Base-by-base conservation (phyloP, 192 early-diverging fungal genomes). In the Funneliformis mosseae region DNA sequence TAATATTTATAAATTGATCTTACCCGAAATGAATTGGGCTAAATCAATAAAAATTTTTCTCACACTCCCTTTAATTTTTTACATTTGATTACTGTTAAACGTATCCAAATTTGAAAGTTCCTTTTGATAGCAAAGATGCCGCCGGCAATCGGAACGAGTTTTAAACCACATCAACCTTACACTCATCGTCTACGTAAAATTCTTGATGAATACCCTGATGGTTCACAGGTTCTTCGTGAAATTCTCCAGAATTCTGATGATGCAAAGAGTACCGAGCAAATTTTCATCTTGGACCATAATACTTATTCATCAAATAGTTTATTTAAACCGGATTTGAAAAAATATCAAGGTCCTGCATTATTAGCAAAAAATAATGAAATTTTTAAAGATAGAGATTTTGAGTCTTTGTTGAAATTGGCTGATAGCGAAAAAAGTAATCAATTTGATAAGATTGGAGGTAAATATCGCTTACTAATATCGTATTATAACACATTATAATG, bases 101-200 rank as follows among this genome's bases (percentile, higher is more conserved):
- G 3, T 33, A 33, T 33, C 33, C 33, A 33, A 33, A 33, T 33
- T 33, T 33, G 33, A 33, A 33, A 33, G 3, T 33, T 33, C 33
- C 33, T n/a, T 33, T 33, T 33, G 33, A 33, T 33, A 33, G 3
- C 33, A 33, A 33, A 33, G 33, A 33, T 33, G 33, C 3, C 33
- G 0, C 33, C 33, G 3, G 33, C 16, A 61, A n/a, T 16, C 0
- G 59, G 59, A 61, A 61, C 5, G 23, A 61, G 62, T 0, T 76
- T 71, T 43, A 73, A 69, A n/a, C 77, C 81, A 18, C 14, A 69
- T 1, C 80, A 81, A 68, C 80, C 84, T 4, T 41, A 83, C 25
- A 85, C 84, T 0, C 72, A 75, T 28, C 77, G 81, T 33, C 80
- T 87, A 12, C 41, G 46, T 5, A 80, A 76, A 4, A 83, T 86